Percentiles rank a stretch among this genome's conserved stretches.
These are phyloP conservation scores for Azolla pinnata DNA, from an alignment of 75 land plant genomes.

Conservation along the genomic window DNA sequence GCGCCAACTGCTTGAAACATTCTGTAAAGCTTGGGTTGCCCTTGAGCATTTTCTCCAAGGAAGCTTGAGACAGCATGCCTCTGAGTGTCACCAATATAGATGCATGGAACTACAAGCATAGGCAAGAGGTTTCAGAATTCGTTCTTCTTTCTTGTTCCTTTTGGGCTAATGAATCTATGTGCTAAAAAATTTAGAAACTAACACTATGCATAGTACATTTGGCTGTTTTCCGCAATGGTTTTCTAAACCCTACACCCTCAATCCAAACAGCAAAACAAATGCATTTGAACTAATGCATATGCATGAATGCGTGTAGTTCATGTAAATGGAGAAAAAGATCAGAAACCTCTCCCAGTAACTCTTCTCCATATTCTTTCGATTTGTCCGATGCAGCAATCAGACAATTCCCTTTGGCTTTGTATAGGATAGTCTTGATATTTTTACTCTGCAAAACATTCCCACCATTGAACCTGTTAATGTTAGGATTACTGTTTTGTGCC, in stretches of 20 bases:
- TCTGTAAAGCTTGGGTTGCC: slow-evolving; percentile 30
- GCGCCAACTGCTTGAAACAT: slow-evolving; percentile 21
- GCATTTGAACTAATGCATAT: neutral
- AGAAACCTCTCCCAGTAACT: neutral
- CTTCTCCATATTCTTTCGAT: slow-evolving; percentile 5
- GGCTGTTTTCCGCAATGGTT: too few species aligned
- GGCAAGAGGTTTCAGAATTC: too few species aligned
- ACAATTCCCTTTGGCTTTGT: slow-evolving; percentile 21
- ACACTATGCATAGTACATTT: too few species aligned
- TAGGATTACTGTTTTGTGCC: too few species aligned
- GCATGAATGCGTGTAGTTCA: neutral
- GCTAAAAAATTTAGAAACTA: too few species aligned
- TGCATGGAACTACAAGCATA: slow-evolving; percentile 27
- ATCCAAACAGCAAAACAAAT: slow-evolving; percentile 5
- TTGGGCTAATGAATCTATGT: too few species aligned
- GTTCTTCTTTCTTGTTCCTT: too few species aligned
- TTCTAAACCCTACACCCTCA: too few species aligned
- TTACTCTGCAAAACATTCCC: slow-evolving; percentile 36
- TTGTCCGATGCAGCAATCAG: slow-evolving; percentile 19
- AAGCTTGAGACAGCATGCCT: slow-evolving; percentile 5
- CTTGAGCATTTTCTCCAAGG: slow-evolving; percentile 22
- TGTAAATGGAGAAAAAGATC: too few species aligned
- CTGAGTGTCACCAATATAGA: slow-evolving; percentile 22
- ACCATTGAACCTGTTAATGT: too few species aligned
- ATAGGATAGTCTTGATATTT: slow-evolving; percentile 19